Evolutionary conservation across 225 moss, liverwort and hornwort genomes (phyloP).

Genomic region (Thuidium tamariscinum): DNA sequence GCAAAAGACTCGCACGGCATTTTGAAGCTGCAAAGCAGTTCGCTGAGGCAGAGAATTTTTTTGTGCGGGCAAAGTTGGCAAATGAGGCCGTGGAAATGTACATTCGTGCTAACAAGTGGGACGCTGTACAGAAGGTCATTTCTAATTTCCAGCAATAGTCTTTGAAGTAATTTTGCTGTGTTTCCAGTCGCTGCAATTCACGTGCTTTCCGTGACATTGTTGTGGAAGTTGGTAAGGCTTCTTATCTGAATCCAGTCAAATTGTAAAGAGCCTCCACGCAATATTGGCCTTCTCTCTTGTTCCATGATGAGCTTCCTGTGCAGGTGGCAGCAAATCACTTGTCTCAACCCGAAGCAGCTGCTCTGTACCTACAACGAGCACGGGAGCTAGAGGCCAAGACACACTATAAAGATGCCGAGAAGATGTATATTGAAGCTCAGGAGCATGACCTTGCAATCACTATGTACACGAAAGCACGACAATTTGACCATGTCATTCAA

Average conservation of each 20-base stretch:
- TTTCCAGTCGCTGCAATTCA: background rate
- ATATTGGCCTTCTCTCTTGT: background rate
- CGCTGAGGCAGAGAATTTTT: conserved; percentile 73
- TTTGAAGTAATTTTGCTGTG: background rate
- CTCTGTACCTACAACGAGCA: conserved; percentile 75
- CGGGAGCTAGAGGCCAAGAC: conserved; percentile 56
- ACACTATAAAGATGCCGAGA: conserved; percentile 83
- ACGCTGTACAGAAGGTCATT: conserved; percentile 72
- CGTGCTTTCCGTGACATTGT: background rate
- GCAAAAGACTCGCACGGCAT: conserved; percentile 71
- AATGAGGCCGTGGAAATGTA: conserved; percentile 95
- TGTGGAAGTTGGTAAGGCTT: background rate
- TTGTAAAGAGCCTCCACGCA: background rate
- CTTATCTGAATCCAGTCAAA: background rate
- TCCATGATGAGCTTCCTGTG: background rate
- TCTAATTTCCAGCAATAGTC: background rate
- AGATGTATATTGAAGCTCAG: conserved; percentile 74
- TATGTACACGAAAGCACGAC: conserved; percentile 89
- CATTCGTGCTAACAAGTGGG: conserved; percentile 84
- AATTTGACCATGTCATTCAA: conserved; percentile 71
- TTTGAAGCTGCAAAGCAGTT: conserved; percentile 80
- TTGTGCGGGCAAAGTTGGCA: conserved; percentile 66
- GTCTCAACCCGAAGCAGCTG: conserved; percentile 57
- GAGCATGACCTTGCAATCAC: conserved; percentile 80
- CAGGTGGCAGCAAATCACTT: conserved; percentile 79